Evolutionary conservation across 2,329 filamentous ascomycete species (phyloP).

Genomic region (Fusarium papillatum): DNA sequence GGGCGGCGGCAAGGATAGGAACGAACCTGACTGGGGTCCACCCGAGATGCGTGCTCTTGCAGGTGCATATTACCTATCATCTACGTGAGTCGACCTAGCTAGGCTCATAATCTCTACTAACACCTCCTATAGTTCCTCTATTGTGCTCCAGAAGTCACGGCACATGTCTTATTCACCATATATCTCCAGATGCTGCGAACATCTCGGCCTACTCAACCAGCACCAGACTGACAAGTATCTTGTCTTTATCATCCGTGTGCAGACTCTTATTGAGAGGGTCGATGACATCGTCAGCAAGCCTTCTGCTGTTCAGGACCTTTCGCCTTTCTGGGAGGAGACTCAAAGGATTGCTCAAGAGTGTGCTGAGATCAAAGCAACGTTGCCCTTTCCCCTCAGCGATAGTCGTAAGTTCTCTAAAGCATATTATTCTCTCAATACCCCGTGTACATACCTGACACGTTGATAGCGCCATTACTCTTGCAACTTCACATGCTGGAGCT

Average conservation of each 20-base stretch:
- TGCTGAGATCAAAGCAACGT: slow-evolving; percentile 29
- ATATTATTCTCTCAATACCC: fast-evolving
- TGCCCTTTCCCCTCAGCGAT: slow-evolving; percentile 45
- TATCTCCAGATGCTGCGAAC: slow-evolving; percentile 41
- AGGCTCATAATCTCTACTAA: fast-evolving
- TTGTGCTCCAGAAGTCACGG: slow-evolving; percentile 48
- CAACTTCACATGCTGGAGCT: slow-evolving; percentile 46
- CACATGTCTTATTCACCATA: slow-evolving; percentile 40
- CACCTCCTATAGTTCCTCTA: slow-evolving; percentile 34
- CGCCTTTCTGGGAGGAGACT: slow-evolving; percentile 17
- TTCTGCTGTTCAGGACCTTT: background rate
- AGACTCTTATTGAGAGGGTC: slow-evolving; percentile 42
- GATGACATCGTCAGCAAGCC: slow-evolving; percentile 37
- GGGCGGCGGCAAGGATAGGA: slow-evolving; percentile 28
- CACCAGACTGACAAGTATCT: slow-evolving; percentile 43
- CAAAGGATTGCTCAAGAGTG: slow-evolving; percentile 22
- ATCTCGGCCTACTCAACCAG: slow-evolving; percentile 27
- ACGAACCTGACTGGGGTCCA: slow-evolving; percentile 40
- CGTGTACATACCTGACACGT: background rate
- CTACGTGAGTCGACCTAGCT: slow-evolving; percentile 25
- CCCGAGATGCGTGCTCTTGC: slow-evolving; percentile 47
- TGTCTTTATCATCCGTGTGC: slow-evolving; percentile 40
- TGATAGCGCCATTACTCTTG: slow-evolving; percentile 40
- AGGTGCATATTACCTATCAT: slow-evolving; percentile 48
- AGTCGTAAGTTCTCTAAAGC: slow-evolving; percentile 39